A percentile compares a stretch with the other conserved stretches of the same genome.
Evolutionary conservation across 306 rosid genomes (phyloP).

Genomic region (Cicer yamashitae): DNA sequence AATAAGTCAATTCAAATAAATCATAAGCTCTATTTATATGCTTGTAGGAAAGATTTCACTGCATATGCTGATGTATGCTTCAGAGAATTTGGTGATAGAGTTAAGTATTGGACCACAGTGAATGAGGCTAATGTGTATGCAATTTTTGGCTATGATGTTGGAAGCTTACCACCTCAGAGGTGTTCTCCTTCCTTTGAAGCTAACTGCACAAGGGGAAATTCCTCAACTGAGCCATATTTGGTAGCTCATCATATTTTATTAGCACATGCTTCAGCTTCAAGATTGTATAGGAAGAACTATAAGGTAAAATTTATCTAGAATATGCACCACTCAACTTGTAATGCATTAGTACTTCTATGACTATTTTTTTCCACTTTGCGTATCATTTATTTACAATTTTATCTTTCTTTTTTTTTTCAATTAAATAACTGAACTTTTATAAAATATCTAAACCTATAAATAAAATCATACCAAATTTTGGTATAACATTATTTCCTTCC

Average conservation of each 20-base stretch:
- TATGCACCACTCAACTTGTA: no score
- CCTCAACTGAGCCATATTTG: conserved; percentile 82
- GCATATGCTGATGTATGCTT: conserved; percentile 70
- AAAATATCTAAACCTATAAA: no score
- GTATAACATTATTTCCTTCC: no score
- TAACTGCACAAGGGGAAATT: conserved; percentile 58
- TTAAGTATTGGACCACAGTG: conserved; percentile 62
- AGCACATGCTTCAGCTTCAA: conserved; percentile 68
- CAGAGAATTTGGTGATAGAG: conserved; percentile 79
- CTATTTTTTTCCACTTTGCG: neutral
- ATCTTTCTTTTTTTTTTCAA: no score
- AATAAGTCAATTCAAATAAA: no score
- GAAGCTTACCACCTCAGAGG: conserved; percentile 56
- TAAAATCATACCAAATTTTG: no score
- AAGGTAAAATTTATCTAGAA: conserved; percentile 45
- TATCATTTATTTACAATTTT: no score
- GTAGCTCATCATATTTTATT: conserved; percentile 67
- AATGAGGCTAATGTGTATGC: conserved; percentile 67
- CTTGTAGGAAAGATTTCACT: conserved; percentile 72
- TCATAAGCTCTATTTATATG: neutral
- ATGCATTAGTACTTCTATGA: neutral
- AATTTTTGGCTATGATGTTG: conserved; percentile 56
- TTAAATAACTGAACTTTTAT: no score
- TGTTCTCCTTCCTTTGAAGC: conserved; percentile 63
- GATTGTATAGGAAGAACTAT: conserved; percentile 59